Percentiles rank a stretch among this genome's conserved stretches.
These are phyloP conservation scores for Triticum aestivum DNA, from an alignment of 176 grass and related monocot genomes.

Conservation along the genomic window IWGSC_CS_RefSeq_v2.1 NC_057811.1:482274227-482274726, in stretches of 20 bases:
- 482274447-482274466: neutral
- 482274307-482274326: neutral
- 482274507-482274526: neutral
- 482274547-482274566: neutral
- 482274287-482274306: neutral
- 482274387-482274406: neutral
- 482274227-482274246: neutral
- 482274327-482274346: conserved; percentile 1
- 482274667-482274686: conserved; percentile 45
- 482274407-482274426: conserved; percentile 32
- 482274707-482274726: conserved; percentile 37
- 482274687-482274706: conserved; percentile 31
- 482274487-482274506: conserved; percentile 27
- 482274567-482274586: neutral
- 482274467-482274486: neutral
- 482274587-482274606: conserved; percentile 18
- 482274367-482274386: conserved; percentile 27
- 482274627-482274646: conserved; percentile 21
- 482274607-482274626: neutral
- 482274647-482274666: conserved; percentile 42
- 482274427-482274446: neutral
- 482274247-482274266: conserved; percentile 1
- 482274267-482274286: neutral
- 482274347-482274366: conserved; percentile 26
- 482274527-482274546: neutral